Evolutionary conservation across 768 basidiomycete genomes (phyloP), one percentile per base, ranked within the genome.

Genomic region (Trametopsis cervina): DNA sequence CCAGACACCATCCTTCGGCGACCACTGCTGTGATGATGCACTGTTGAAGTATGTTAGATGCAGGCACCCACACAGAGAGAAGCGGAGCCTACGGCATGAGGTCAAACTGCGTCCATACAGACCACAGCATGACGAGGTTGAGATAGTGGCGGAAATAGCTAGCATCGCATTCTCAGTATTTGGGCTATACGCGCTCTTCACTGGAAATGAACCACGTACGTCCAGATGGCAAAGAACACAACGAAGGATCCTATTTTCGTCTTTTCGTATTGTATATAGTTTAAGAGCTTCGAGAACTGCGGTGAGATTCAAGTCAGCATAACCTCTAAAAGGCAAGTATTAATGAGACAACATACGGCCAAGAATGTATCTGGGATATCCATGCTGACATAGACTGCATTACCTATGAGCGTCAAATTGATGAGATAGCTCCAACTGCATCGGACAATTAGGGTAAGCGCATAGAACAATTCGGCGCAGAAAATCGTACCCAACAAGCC

Each of bases 91-190:
- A 89, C 85, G 90, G 89, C 44, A 87, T 69, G 12, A 85, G 67
- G 40, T 86, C 74, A 52, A 77, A 86, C 57, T 98, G 82, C 27
- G 59, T 72, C 83, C 83, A 91, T 3, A 94, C 85, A 2, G 92
- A 95, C 75, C 80, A 86, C 13, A 98, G 75, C 18, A 98, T 94
- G 46, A 71, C 67, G 47, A 95, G 62, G 63, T 96, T 97, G 36
- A 94, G 70, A 61, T 85, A 96, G 63, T 94, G 93, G 3, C 95
- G 88, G 75, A 94, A 89, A 62, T 97, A 97, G 5, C 90, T 95
- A n/a, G n/a, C n/a, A n/a, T n/a, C n/a, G n/a, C n/a, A n/a, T n/a
- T n/a, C n/a, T n/a, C n/a, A n/a, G n/a, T n/a, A n/a, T n/a, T n/a
- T n/a, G n/a, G n/a, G n/a, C n/a, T n/a, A n/a, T n/a, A n/a, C n/a